These are phyloP conservation scores for Prunus dulcis DNA, from an alignment of 306 rosid genomes.

Conservation along the genomic window DNA sequence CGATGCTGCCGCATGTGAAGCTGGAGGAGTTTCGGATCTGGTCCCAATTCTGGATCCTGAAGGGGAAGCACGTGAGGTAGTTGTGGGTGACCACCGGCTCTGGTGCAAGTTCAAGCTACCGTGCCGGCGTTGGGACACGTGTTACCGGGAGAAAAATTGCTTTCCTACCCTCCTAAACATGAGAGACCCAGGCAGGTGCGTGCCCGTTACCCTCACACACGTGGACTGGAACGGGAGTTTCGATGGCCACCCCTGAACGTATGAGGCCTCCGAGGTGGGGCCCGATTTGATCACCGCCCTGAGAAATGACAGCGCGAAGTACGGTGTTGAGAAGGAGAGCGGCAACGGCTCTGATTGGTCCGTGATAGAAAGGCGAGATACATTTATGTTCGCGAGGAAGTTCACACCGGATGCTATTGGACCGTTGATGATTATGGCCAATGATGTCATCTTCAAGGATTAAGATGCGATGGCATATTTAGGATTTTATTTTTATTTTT, in stretches of 20 bases:
- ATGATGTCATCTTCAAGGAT: conserved; percentile 44
- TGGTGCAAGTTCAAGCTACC: conserved; percentile 60
- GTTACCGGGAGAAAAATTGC: conserved; percentile 72
- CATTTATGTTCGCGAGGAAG: conserved; percentile 71
- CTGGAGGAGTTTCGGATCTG: conserved; percentile 59
- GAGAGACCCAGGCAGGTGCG: conserved; percentile 50
- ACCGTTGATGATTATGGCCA: conserved; percentile 50
- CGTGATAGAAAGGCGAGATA: conserved; percentile 25
- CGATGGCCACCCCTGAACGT: conserved; percentile 66
- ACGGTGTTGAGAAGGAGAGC: conserved; percentile 41
- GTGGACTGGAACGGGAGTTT: conserved; percentile 53
- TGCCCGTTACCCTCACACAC: conserved; percentile 69
- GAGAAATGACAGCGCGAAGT: conserved; percentile 40
- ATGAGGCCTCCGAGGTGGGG: conserved; percentile 37
- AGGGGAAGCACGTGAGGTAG: conserved; percentile 65
- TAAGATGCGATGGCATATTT: not conserved
- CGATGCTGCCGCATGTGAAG: conserved; percentile 58
- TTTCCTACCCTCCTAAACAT: conserved; percentile 67
- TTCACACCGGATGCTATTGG: conserved; percentile 35
- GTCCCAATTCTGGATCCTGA: conserved; percentile 73
- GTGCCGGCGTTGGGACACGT: conserved; percentile 43
- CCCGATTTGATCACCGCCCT: conserved; percentile 34
- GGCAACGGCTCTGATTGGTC: conserved; percentile 18
- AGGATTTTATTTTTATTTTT: not conserved
- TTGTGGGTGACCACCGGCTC: conserved; percentile 36